phyloP scores from a whole-genome alignment of 371 early-diverging fungal genomes.

The Circinella umbellata region DNA sequence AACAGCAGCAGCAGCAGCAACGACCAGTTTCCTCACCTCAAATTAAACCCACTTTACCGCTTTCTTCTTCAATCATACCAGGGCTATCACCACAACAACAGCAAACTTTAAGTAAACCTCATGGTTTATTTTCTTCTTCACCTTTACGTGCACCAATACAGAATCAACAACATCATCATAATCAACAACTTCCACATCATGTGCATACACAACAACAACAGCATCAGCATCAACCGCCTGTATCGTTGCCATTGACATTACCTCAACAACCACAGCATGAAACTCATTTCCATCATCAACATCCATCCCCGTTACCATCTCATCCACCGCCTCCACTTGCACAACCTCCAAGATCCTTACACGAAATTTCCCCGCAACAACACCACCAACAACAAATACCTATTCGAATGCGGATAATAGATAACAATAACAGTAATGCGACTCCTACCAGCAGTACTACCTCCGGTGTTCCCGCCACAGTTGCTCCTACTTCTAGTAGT shows the following conservation, averaged over 20 bases:
- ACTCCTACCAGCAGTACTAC: slow-evolving; percentile 1
- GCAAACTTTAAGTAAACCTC: slow-evolving; percentile 19
- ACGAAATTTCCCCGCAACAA: slow-evolving; percentile 9
- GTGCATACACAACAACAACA: slow-evolving; percentile 21
- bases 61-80: slow-evolving; percentile 15
- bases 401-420: background rate
- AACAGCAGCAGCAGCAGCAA: slow-evolving; percentile 3
- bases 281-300: slow-evolving; percentile 8
- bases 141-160: slow-evolving; percentile 17
- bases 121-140: slow-evolving; percentile 8
- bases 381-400: slow-evolving; percentile 11
- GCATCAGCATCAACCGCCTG: slow-evolving; percentile 13
- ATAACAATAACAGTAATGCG: background rate
- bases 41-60: slow-evolving; percentile 12
- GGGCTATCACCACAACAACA: slow-evolving; percentile 6
- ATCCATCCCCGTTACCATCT: slow-evolving; percentile 3
- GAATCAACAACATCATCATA: slow-evolving; percentile 22
- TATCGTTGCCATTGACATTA: slow-evolving; percentile 5
- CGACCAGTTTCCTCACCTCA: slow-evolving; percentile 7
- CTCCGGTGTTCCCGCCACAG: background rate
- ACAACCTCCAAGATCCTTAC: slow-evolving; percentile 1
- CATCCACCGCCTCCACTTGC: slow-evolving; percentile 10
- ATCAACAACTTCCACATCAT: slow-evolving; percentile 21
- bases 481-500: too few relatives aligned
- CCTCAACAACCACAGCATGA: slow-evolving; percentile 21